phyloP scores from a whole-genome alignment of 371 early-diverging fungal genomes.

The Fennellomyces sp. region DNA sequence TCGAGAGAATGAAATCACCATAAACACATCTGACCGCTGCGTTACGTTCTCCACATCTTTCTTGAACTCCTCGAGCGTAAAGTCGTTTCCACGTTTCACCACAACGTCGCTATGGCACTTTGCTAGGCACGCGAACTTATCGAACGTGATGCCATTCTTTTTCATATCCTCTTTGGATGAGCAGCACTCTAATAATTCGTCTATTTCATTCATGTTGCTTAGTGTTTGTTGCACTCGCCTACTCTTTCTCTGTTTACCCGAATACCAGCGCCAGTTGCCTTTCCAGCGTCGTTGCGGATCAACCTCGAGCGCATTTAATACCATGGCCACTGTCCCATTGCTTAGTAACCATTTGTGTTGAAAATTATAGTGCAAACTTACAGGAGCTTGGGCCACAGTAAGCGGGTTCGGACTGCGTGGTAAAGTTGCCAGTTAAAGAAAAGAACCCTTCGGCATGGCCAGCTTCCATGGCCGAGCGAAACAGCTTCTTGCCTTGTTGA shows the following conservation, averaged over 20 bases:
- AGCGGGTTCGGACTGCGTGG: constrained; percentile 90
- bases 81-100: constrained; percentile 69
- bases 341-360: constrained; percentile 45
- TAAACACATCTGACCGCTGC: constrained; percentile 72
- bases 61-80: constrained; percentile 75
- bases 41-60: constrained; percentile 72
- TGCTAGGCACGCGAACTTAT: constrained; percentile 87
- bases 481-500: constrained; percentile 73
- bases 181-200: constrained; percentile 88
- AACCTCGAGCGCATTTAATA: constrained; percentile 89
- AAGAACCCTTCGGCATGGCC: constrained; percentile 90
- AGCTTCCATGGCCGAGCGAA: constrained; percentile 74
- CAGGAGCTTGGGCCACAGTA: constrained; percentile 60
- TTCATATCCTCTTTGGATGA: constrained; percentile 78
- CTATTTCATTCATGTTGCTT: constrained; percentile 24
- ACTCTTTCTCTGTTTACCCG: constrained; percentile 27
- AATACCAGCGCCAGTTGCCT: constrained; percentile 90
- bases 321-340: constrained; percentile 86
- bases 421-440: constrained; percentile 84
- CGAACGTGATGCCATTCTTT: constrained; percentile 85
- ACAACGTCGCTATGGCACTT: constrained; percentile 83
- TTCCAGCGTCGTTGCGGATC: constrained; percentile 91
- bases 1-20: constrained; percentile 89
- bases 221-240: too few species aligned
- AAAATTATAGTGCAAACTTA: constrained; percentile 25